These are phyloP conservation scores for Epithemia pelagica DNA, from an alignment of 108 stramenopile species.

Conservation along the genomic window DNA sequence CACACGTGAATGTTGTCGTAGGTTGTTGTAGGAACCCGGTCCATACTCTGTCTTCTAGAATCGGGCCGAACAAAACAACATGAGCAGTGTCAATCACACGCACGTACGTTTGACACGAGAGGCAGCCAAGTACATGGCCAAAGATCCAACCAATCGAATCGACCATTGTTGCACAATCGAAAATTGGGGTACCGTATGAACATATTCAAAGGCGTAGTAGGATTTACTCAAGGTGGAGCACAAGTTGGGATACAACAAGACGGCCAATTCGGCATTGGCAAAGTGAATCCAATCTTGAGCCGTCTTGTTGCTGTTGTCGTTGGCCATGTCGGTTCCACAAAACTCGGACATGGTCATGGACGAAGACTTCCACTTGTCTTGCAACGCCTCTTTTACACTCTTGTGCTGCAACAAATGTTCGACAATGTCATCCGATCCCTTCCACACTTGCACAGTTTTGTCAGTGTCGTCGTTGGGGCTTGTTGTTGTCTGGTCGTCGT, in stretches of 20 bases:
- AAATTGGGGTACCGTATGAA: slow-evolving; percentile 53
- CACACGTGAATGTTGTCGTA: too few relatives aligned
- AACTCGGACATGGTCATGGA: slow-evolving; percentile 38
- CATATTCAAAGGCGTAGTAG: slow-evolving; percentile 77
- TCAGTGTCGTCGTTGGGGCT: not conserved
- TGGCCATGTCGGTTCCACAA: not conserved
- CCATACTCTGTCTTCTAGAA: too few relatives aligned
- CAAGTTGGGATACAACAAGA: slow-evolving; percentile 85
- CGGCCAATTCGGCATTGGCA: slow-evolving; percentile 78
- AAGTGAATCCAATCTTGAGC: slow-evolving; percentile 63
- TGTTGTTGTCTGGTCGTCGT: too few relatives aligned
- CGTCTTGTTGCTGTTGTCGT: slow-evolving; percentile 8
- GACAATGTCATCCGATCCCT: slow-evolving; percentile 55
- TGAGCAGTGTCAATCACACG: too few relatives aligned
- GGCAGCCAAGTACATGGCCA: slow-evolving; percentile 89
- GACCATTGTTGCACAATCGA: slow-evolving; percentile 43
- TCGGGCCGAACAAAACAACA: too few relatives aligned
- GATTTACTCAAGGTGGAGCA: slow-evolving; percentile 69
- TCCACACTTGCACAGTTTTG: slow-evolving; percentile 6
- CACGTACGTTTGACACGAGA: slow-evolving; percentile 75
- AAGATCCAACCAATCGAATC: slow-evolving; percentile 61
- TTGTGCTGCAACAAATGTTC: slow-evolving; percentile 25
- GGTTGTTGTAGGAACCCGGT: too few relatives aligned
- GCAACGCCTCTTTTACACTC: slow-evolving; percentile 12
- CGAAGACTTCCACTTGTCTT: slow-evolving; percentile 13